These are phyloP conservation scores for Stachybotrys echinatus DNA, from an alignment of 2,329 filamentous ascomycete genomes.

Conservation along the genomic window DNA sequence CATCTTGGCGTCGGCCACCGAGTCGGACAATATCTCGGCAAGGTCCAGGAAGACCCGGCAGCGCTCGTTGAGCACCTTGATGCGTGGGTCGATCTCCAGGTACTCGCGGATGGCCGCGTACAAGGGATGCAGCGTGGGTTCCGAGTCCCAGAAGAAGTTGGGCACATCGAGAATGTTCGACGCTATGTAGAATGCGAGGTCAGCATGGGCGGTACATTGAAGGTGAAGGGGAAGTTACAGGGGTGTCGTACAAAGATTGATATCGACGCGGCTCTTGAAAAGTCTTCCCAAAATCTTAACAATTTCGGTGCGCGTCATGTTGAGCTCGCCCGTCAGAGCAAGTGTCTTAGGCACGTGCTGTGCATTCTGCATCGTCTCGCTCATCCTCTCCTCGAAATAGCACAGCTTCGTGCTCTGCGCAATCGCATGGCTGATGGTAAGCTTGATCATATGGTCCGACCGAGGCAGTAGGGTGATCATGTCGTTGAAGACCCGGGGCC, in stretches of 20 bases:
- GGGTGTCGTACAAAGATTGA: conserved; percentile 78
- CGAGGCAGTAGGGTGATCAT: conserved; percentile 96
- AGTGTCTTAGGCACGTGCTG: conserved; percentile 87
- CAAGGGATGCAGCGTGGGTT: conserved; percentile 89
- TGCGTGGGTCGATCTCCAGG: conserved; percentile 92
- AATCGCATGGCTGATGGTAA: conserved; percentile 95
- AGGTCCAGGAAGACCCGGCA: conserved; percentile 95
- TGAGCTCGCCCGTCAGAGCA: conserved; percentile 82
- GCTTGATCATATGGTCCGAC: conserved; percentile 95
- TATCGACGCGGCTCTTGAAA: conserved; percentile 92
- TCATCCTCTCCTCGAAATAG: conserved; percentile 95
- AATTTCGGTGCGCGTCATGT: conserved; percentile 88
- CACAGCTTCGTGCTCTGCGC: conserved; percentile 95
- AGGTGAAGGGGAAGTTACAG: conserved; percentile 8
- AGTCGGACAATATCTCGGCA: conserved; percentile 89
- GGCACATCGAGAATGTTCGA: conserved; percentile 95
- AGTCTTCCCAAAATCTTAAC: conserved; percentile 85
- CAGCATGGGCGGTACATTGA: not conserved
- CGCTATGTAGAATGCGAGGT: conserved; percentile 41
- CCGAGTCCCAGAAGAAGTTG: conserved; percentile 97
- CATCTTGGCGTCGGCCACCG: conserved; percentile 91
- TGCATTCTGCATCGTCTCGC: conserved; percentile 85
- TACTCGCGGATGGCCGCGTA: conserved; percentile 95
- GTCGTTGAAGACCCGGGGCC: conserved; percentile 93
- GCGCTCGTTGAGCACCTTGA: conserved; percentile 94